Percentiles rank a stretch among this genome's conserved stretches.
phyloP scores from a whole-genome alignment of 768 basidiomycete species.

The Amanita brunnescens region DNA sequence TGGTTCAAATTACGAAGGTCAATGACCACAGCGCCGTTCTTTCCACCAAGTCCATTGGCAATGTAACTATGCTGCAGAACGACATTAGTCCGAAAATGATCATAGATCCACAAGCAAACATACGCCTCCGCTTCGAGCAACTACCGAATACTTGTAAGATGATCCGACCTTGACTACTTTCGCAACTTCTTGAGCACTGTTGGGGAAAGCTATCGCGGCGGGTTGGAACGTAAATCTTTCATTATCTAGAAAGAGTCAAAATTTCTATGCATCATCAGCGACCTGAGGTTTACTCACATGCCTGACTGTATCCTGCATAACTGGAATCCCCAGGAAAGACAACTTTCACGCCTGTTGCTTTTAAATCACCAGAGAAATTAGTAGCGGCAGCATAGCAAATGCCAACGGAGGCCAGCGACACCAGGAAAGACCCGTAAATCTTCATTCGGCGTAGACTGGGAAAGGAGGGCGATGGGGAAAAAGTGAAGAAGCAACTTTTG shows the following conservation, averaged over 20 bases:
- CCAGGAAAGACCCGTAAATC: not conserved
- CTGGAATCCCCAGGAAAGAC: constrained; percentile 2
- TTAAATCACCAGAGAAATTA: not conserved
- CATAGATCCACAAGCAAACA: constrained; percentile 9
- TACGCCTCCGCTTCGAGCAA: constrained; percentile 36
- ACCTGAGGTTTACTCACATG: not conserved
- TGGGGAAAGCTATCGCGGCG: constrained; percentile 22
- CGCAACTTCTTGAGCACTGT: constrained; percentile 20
- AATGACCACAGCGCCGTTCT: constrained; percentile 34
- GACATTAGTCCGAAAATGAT: not conserved
- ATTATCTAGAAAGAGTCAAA: constrained; percentile 18
- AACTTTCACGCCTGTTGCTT: not conserved
- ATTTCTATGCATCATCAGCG: too few species aligned
- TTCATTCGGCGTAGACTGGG: not conserved
- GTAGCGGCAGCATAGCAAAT: not conserved
- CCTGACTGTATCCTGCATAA: not conserved
- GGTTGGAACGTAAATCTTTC: constrained; percentile 21
- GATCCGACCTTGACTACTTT: constrained; percentile 18
- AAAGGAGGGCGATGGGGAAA: too few species aligned
- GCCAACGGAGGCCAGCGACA: not conserved
- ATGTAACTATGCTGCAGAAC: constrained; percentile 37
- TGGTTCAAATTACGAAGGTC: constrained; percentile 34
- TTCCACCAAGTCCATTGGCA: constrained; percentile 38
- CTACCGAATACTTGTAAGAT: constrained; percentile 21
- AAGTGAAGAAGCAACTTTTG: too few species aligned